Conservation (phyloP, 805 yeast species). For the Metschnikowia vanudenii region DNA sequence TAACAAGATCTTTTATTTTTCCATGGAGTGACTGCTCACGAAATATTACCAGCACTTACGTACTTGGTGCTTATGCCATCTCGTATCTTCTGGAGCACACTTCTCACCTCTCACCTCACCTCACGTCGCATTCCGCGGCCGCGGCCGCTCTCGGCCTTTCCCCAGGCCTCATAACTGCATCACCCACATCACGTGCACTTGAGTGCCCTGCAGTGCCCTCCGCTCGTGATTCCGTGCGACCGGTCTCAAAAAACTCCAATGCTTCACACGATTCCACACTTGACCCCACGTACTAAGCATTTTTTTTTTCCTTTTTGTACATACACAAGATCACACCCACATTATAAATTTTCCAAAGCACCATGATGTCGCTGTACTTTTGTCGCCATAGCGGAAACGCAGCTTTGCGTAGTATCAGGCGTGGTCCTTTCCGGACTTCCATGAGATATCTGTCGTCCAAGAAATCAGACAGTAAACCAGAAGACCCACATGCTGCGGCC, state of each 20-base stretch:
- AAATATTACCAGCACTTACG: too few species aligned
- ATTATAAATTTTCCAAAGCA: not conserved
- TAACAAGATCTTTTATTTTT: too few species aligned
- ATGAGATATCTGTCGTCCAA: slow-evolving; percentile 18
- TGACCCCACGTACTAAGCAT: not conserved
- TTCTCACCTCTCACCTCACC: too few species aligned
- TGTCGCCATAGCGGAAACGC: not conserved
- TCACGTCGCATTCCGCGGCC: too few species aligned
- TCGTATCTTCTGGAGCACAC: too few species aligned
- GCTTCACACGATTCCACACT: not conserved
- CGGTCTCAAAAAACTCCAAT: not conserved
- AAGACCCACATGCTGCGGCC: slow-evolving; percentile 9
- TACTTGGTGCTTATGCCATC: too few species aligned
- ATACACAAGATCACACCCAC: too few species aligned
- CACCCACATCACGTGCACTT: not conserved
- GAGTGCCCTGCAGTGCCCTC: not conserved
- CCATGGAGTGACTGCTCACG: too few species aligned
- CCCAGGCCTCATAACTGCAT: not conserved
- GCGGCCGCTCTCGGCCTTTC: too few species aligned
- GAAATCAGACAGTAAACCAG: slow-evolving; percentile 14
- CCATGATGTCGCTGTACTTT: slow-evolving; percentile 6
- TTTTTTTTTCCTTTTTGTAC: not conserved
- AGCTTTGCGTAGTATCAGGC: not conserved
- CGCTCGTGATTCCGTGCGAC: not conserved
- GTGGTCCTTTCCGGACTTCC: slow-evolving; percentile 3